phyloP scores from a whole-genome alignment of 805 yeast genomes.

The Metschnikowia arizonensis region DNA sequence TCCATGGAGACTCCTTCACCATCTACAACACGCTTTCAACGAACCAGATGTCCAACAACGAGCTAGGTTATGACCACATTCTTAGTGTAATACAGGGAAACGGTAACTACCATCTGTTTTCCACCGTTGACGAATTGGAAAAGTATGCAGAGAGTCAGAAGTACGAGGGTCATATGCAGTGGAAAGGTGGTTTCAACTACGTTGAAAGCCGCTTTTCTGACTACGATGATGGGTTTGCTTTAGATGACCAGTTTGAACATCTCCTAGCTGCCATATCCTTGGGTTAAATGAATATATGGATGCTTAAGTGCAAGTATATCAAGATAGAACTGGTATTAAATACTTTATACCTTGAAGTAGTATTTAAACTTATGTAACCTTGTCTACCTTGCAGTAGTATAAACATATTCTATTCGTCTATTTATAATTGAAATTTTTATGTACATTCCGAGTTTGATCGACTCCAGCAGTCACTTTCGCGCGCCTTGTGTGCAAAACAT shows the following conservation, averaged over 20 bases:
- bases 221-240: slow-evolving; percentile 4
- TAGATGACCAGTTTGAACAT: slow-evolving; percentile 20
- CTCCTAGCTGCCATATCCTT: slow-evolving; percentile 16
- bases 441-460: not conserved
- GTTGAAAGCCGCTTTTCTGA: slow-evolving; percentile 7
- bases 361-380: too few species aligned
- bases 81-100: slow-evolving; percentile 9
- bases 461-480: slow-evolving; percentile 1
- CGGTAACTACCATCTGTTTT: slow-evolving; percentile 9
- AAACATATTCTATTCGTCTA: too few species aligned
- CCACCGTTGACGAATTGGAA: slow-evolving; percentile 6
- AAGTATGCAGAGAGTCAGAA: slow-evolving; percentile 6
- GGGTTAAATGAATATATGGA: not conserved
- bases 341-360: too few species aligned
- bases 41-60: slow-evolving; percentile 16
- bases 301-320: not conserved
- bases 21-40: slow-evolving; percentile 24
- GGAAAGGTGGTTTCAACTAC: slow-evolving; percentile 15
- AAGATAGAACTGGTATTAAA: too few species aligned
- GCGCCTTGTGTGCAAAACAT: slow-evolving; percentile 6
- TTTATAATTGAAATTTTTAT: too few species aligned
- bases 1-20: slow-evolving; percentile 22
- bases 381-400: too few species aligned
- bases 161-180: slow-evolving; percentile 15
- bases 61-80: slow-evolving; percentile 18